Conservation (phyloP, 352 stramenopile species). For the Pythium plurisporium region DNA sequence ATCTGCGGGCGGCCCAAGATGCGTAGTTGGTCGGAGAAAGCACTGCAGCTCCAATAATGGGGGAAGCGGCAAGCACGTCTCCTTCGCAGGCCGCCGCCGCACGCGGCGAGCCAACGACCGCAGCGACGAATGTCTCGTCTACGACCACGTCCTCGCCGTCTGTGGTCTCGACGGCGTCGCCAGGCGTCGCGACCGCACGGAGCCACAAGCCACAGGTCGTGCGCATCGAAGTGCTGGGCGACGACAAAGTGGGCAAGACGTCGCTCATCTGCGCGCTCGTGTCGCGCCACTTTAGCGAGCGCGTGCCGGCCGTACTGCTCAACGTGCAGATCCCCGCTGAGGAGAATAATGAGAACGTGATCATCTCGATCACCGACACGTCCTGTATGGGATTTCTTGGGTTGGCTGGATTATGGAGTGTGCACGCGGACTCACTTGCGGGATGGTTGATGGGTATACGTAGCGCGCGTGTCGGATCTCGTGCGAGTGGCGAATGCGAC, state of each 20-base stretch:
- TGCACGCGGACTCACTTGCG: no score
- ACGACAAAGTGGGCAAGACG: constrained; percentile 90
- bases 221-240: constrained; percentile 84
- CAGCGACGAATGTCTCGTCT: not conserved
- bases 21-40: not conserved
- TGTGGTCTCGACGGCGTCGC: not conserved
- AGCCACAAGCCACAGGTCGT: constrained; percentile 75
- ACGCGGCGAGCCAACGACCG: not conserved
- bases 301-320: constrained; percentile 80
- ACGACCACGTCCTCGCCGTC: not conserved
- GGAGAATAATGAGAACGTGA: constrained; percentile 86
- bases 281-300: constrained; percentile 85
- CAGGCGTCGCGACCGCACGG: constrained; percentile 24
- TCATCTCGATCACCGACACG: constrained; percentile 89
- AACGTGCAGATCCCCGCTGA: constrained; percentile 87
- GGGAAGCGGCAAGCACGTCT: no score
- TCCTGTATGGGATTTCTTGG: constrained; percentile 42
- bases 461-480: constrained; percentile 71
- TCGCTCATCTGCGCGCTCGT: constrained; percentile 90
- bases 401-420: not conserved
- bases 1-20: not conserved
- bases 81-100: not conserved
- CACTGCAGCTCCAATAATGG: no score
- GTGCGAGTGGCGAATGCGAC: constrained; percentile 81
- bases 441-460: no score